Evolutionary conservation across 768 basidiomycete genomes (phyloP).

Genomic region (Mycena epipterygia): DNA sequence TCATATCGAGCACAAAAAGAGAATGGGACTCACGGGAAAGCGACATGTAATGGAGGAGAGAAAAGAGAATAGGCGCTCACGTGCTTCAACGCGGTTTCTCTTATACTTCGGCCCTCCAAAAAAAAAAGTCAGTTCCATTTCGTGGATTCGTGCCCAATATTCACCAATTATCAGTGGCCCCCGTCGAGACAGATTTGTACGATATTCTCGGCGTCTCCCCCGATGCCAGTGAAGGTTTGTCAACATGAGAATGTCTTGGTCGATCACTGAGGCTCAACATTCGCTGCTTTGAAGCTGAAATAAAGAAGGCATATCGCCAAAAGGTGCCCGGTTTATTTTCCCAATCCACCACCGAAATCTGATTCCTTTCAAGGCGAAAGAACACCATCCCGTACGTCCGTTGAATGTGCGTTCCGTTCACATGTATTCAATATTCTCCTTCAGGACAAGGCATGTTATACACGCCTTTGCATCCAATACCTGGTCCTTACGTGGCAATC

Average conservation of each 20-base stretch:
- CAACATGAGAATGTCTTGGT: constrained; percentile 8
- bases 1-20: constrained; percentile 57
- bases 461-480: background rate
- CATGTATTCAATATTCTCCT: constrained; percentile 6
- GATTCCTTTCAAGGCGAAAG: constrained; percentile 72
- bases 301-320: constrained; percentile 94
- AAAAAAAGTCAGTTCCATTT: constrained; percentile 27
- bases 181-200: constrained; percentile 86
- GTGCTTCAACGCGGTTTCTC: constrained; percentile 10
- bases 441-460: constrained; percentile 75
- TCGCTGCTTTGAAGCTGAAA: constrained; percentile 71
- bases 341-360: constrained; percentile 35
- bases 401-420: constrained; percentile 22
- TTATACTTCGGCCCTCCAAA: constrained; percentile 1
- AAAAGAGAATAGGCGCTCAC: constrained; percentile 20
- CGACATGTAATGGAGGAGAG: constrained; percentile 17
- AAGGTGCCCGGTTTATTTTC: constrained; percentile 68
- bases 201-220: constrained; percentile 84
- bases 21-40: constrained; percentile 28
- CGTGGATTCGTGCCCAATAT: no score
- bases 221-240: constrained; percentile 77
- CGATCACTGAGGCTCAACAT: constrained; percentile 32
- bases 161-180: constrained; percentile 55
- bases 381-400: constrained; percentile 84
- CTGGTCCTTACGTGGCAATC: background rate